A percentile compares a stretch with the other conserved stretches of the same genome.
These are phyloP conservation scores for Cryptococcus depauperatus DNA, from an alignment of 1,284 basidiomycete species.

Conservation along the genomic window DNA sequence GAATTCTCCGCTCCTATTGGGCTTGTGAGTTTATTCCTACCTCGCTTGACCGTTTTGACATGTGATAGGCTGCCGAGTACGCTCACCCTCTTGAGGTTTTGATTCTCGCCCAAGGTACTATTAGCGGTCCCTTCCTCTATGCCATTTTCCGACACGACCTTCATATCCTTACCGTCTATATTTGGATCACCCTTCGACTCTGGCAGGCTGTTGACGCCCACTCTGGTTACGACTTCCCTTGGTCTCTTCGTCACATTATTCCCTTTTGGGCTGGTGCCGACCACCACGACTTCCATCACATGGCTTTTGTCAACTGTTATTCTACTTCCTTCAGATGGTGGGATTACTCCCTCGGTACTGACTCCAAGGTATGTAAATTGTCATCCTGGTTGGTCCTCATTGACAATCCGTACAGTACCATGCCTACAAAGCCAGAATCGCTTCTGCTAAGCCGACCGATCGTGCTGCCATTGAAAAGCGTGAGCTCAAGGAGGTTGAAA, in stretches of 20 bases:
- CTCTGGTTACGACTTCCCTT: constrained; percentile 95
- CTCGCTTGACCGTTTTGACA: constrained; percentile 5
- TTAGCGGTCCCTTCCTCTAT: constrained; percentile 81
- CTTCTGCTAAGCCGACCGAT: constrained; percentile 50
- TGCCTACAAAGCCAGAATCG: constrained; percentile 60
- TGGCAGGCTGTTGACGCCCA: constrained; percentile 98
- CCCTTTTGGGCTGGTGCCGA: constrained; percentile 99
- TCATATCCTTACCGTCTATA: constrained; percentile 79
- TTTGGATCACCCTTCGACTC: constrained; percentile 86
- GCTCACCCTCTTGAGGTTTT: constrained; percentile 91
- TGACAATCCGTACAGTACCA: constrained; percentile 57
- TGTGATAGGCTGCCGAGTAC: constrained; percentile 75
- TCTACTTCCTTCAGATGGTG: constrained; percentile 90
- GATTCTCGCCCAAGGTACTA: constrained; percentile 77
- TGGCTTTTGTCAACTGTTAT: constrained; percentile 54
- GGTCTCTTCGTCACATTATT: constrained; percentile 89
- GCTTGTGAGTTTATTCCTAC: constrained; percentile 46
- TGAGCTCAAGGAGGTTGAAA: constrained; percentile 52
- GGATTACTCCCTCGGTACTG: constrained; percentile 77
- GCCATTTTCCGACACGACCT: constrained; percentile 49
- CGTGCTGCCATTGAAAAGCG: constrained; percentile 46
- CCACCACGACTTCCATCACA: constrained; percentile 92
- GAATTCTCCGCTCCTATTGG: constrained; percentile 96
- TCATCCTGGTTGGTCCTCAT: background rate
- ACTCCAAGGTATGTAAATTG: constrained; percentile 49